These are phyloP conservation scores for Citropsis articulata DNA, from an alignment of 345 rosid genomes.

Conservation along the genomic window DNA sequence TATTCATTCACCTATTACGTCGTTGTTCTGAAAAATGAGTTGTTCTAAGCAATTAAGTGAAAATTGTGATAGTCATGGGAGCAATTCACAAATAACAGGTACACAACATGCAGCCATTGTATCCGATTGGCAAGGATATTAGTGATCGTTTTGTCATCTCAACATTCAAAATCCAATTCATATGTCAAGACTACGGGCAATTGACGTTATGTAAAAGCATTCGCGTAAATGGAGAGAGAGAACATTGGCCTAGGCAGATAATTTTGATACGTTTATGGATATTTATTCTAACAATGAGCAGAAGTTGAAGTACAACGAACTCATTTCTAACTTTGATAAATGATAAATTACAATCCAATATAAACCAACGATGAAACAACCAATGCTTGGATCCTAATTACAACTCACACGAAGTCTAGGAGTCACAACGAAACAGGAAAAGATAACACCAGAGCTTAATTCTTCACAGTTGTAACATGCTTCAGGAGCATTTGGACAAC, in stretches of 20 bases:
- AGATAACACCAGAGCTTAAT: too few species aligned
- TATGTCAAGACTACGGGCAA: too few species aligned
- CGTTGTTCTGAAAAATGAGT: slow-evolving; percentile 71
- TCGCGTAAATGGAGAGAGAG: too few species aligned
- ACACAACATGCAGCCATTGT: too few species aligned
- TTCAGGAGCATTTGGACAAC: too few species aligned
- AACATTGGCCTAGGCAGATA: neutral
- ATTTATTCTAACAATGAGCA: slow-evolving; percentile 1
- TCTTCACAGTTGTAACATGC: too few species aligned
- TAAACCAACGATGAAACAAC: neutral
- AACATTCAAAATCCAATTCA: too few species aligned
- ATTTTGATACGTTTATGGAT: neutral
- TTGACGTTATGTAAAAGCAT: too few species aligned
- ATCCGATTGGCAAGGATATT: too few species aligned
- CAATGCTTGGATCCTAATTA: neutral
- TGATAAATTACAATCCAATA: neutral
- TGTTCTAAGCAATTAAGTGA: slow-evolving; percentile 58
- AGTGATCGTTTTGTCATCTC: too few species aligned
- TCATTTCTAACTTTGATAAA: neutral
- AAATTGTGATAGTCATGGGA: slow-evolving; percentile 39
- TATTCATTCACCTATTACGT: too few species aligned
- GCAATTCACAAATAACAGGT: slow-evolving; percentile 26
- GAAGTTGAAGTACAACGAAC: neutral
- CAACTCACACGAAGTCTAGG: neutral
- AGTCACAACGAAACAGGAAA: too few species aligned